Base-by-base conservation (phyloP, 2,329 filamentous ascomycete species). In the Fragosphaeria purpurea region DNA sequence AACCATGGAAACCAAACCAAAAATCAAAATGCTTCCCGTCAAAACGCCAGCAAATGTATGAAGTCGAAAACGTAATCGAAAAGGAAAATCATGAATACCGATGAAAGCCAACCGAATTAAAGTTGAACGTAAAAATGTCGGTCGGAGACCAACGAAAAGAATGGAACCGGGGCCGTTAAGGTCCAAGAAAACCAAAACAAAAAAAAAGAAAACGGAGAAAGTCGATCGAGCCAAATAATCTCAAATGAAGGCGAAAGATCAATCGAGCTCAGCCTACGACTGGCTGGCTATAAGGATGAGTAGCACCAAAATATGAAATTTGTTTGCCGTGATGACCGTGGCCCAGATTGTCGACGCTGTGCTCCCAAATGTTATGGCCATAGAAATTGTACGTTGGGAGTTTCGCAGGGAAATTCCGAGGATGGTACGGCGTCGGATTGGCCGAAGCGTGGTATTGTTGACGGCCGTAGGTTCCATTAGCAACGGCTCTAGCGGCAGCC, bases 271-370 rank as follows among this genome's bases (percentile, higher is more conserved):
- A 77, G 48, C 77, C 76, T 62, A 79, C 72, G 12, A 80, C 77
- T 11, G 77, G 65, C 60, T 80, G 77, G 33, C 72, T 70, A 50
- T 77, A 80, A 41, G 62, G 65, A 48, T 75, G 71, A 30, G 68
- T 59, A 46, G 67, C 51, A 31, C 47, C 63, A 53, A 79, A 75
- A 61, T 78, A 79, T 1, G 68, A 61, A 4, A 65, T 59, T 10
- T 71, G 66, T 62, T 77, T 76, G 58, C 54, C 57, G 47, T 63
- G 62, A 8, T 70, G 64, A 7, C 70, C 63, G 13, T 70, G 65
- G 34, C 22, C 48, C 12, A 43, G 37, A 51, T 77, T 76, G 6
- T 68, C 66, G 33, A 70, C 58, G 43, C 65, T 70, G 33, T 73
- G 68, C 53, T 80, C 76, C 77, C 77, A 80, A 33, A 69, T 67